phyloP scores from a whole-genome alignment of 2,329 filamentous ascomycete species.

The Sporothrix globosa region DNA sequence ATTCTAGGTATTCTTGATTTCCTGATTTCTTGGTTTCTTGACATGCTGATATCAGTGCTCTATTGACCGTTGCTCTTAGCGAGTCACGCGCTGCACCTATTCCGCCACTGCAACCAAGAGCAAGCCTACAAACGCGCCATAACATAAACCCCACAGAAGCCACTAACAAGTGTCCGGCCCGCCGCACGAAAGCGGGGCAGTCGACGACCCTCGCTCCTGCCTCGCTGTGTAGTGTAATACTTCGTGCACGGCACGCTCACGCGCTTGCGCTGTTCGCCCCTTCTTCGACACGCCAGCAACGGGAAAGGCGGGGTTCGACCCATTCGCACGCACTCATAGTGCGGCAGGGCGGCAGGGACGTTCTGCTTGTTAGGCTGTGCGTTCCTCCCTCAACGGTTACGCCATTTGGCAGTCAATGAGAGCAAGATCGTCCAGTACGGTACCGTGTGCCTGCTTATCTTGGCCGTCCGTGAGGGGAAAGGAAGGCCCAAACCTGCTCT shows the following conservation, averaged over 20 bases:
- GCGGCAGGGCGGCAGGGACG: conserved; percentile 14
- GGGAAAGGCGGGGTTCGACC: conserved; percentile 24
- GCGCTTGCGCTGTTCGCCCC: conserved; percentile 18
- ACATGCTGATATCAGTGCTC: not conserved
- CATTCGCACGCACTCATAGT: conserved; percentile 4
- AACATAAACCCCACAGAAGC: not conserved
- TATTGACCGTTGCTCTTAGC: not conserved
- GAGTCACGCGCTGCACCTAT: not conserved
- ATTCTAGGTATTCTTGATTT: too few relatives aligned
- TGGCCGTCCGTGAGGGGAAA: conserved; percentile 4
- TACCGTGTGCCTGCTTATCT: conserved; percentile 30
- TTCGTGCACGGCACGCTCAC: not conserved
- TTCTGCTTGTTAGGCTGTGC: not conserved
- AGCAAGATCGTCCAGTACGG: conserved; percentile 15
- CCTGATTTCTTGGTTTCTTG: not conserved
- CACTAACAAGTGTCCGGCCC: conserved; percentile 17
- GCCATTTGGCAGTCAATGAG: conserved; percentile 16
- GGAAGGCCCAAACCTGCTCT: conserved; percentile 17
- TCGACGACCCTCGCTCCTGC: conserved; percentile 1
- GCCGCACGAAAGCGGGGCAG: conserved; percentile 25
- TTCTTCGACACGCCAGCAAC: conserved; percentile 21
- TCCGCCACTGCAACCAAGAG: not conserved
- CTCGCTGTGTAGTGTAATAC: not conserved
- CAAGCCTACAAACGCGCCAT: not conserved
- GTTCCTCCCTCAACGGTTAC: conserved; percentile 10